A percentile compares a stretch with the other conserved stretches of the same genome.
Conservation (phyloP, 73 alveolate genomes). For the Paramecium biaurelia region DNA sequence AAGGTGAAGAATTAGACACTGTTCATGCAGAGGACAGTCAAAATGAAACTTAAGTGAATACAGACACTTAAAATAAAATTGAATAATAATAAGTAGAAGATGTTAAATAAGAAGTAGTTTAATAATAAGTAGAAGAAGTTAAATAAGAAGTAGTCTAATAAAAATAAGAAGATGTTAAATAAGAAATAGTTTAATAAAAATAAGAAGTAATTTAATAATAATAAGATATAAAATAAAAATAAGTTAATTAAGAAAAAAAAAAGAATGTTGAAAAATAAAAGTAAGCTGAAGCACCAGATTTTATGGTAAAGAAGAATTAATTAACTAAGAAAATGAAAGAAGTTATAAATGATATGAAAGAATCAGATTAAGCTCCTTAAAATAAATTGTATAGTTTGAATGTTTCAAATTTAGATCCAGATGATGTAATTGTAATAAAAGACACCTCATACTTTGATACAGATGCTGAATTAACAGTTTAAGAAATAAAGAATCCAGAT, state of each 20-base stretch:
- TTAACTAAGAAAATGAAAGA: neutral
- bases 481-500: neutral
- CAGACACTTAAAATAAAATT: neutral
- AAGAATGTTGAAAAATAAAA: neutral
- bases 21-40: neutral
- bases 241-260: neutral
- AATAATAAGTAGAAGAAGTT: neutral
- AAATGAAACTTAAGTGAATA: neutral
- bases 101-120: neutral
- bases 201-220: neutral
- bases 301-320: neutral
- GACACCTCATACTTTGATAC: neutral
- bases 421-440: neutral
- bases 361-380: neutral
- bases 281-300: slow-evolving; percentile 1
- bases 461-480: neutral
- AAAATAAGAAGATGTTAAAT: neutral
- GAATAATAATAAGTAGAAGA: neutral
- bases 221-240: neutral
- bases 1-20: neutral
- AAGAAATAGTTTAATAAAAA: neutral
- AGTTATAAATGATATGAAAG: neutral
- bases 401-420: slow-evolving; percentile 9
- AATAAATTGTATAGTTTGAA: neutral
- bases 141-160: neutral